Evolutionary conservation across 108 stramenopile species (phyloP).

Genomic region (Hondaea fermentalgiana): DNA sequence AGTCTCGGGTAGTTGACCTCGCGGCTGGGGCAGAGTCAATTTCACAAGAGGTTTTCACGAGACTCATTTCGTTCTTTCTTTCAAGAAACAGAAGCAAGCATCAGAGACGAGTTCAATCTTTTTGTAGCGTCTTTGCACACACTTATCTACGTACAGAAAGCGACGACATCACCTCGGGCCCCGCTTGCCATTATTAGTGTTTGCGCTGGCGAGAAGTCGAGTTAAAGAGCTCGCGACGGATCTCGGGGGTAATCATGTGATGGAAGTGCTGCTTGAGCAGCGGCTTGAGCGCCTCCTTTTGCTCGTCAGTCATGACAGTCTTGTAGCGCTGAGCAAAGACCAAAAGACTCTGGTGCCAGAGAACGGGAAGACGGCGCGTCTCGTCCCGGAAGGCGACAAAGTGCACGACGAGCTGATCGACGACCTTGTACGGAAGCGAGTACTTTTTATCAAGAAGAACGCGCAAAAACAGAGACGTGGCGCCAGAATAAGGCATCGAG

Average conservation of each 20-base stretch:
- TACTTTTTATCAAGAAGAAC: constrained; percentile 95
- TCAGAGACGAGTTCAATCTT: too few species aligned
- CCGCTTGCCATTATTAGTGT: too few species aligned
- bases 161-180: background rate
- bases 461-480: constrained; percentile 75
- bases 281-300: constrained; percentile 59
- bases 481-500: constrained; percentile 80
- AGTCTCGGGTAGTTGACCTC: too few species aligned
- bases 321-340: constrained; percentile 90
- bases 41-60: too few species aligned
- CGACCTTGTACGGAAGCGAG: constrained; percentile 83
- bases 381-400: constrained; percentile 65
- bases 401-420: constrained; percentile 69
- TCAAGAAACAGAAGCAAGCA: too few species aligned
- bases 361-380: constrained; percentile 58
- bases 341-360: constrained; percentile 95
- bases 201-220: background rate
- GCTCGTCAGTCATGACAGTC: constrained; percentile 65
- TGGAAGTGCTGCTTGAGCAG: constrained; percentile 82
- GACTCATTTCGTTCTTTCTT: too few species aligned
- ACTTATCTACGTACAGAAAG: background rate
- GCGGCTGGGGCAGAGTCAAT: too few species aligned
- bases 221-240: constrained; percentile 81
- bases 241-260: constrained; percentile 85
- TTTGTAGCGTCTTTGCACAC: too few species aligned